Conservation (phyloP, 2,329 filamentous ascomycete genomes). For the Gaeumannomyces sp. region DNA sequence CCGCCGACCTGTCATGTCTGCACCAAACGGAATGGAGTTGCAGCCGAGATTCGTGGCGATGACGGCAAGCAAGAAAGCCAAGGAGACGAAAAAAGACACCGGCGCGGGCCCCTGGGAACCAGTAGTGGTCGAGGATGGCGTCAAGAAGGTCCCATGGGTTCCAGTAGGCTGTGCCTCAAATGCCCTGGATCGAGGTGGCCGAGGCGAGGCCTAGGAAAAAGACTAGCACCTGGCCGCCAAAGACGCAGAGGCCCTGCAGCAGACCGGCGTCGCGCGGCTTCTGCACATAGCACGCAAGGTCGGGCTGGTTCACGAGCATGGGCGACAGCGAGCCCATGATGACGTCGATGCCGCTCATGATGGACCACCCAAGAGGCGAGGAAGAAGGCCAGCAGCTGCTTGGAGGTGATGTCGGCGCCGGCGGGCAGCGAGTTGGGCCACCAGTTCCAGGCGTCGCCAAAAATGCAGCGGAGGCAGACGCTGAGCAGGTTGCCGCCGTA, state of each 20-base stretch:
- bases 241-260: constrained; percentile 28
- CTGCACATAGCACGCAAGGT: constrained; percentile 31
- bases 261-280: constrained; percentile 12
- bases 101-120: constrained; percentile 12
- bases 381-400: constrained; percentile 31
- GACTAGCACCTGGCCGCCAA: constrained; percentile 20
- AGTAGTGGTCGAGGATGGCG: constrained; percentile 19
- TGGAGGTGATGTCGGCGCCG: constrained; percentile 26
- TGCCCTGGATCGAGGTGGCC: constrained; percentile 36
- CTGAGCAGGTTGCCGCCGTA: constrained; percentile 11
- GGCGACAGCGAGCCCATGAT: constrained; percentile 29
- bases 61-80: constrained; percentile 16
- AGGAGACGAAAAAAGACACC: constrained; percentile 18
- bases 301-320: constrained; percentile 28
- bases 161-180: constrained; percentile 27
- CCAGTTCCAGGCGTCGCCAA: constrained; percentile 20
- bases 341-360: constrained; percentile 32
- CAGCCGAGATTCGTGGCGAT: constrained; percentile 20
- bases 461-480: constrained; percentile 9
- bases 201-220: constrained; percentile 34
- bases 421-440: constrained; percentile 26
- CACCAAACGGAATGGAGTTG: constrained; percentile 33
- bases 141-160: constrained; percentile 20
- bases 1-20: constrained; percentile 28
- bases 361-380: constrained; percentile 30